phyloP scores from a whole-genome alignment of 306 rosid species.

The Quercus gilva region DNA sequence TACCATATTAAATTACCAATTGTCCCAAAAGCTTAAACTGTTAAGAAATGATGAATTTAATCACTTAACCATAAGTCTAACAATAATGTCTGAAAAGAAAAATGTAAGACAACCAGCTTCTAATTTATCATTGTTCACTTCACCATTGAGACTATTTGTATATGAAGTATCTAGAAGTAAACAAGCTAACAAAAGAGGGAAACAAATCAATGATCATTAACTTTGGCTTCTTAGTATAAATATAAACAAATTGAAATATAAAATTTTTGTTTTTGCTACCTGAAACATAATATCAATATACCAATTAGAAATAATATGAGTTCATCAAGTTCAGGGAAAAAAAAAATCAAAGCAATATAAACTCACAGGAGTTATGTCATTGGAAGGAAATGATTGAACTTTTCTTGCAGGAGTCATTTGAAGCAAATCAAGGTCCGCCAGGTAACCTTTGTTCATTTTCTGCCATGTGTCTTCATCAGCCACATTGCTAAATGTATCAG shows the following conservation, averaged over 20 bases:
- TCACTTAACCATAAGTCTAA: too few species aligned
- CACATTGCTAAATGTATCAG: constrained; percentile 69
- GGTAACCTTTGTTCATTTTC: constrained; percentile 84
- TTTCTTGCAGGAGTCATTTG: constrained; percentile 70
- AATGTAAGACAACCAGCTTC: neutral
- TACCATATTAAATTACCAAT: too few species aligned
- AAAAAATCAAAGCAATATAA: constrained; percentile 14
- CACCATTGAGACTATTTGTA: neutral
- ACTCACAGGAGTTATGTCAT: constrained; percentile 64
- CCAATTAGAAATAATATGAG: neutral
- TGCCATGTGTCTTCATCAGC: constrained; percentile 93
- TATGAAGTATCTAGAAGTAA: neutral
- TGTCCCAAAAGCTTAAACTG: too few species aligned
- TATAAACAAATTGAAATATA: neutral
- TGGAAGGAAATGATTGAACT: constrained; percentile 66
- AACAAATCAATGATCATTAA: neutral
- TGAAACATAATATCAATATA: constrained; percentile 7
- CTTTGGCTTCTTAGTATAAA: neutral
- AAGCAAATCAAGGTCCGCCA: constrained; percentile 82
- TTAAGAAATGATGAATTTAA: too few species aligned
- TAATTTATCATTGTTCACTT: neutral
- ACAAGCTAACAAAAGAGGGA: neutral
- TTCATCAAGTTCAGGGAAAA: constrained; percentile 2
- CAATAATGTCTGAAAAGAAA: neutral
- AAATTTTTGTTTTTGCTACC: neutral